phyloP scores from a whole-genome alignment of 441 rosid species.

The Gossypium davidsonii region DNA sequence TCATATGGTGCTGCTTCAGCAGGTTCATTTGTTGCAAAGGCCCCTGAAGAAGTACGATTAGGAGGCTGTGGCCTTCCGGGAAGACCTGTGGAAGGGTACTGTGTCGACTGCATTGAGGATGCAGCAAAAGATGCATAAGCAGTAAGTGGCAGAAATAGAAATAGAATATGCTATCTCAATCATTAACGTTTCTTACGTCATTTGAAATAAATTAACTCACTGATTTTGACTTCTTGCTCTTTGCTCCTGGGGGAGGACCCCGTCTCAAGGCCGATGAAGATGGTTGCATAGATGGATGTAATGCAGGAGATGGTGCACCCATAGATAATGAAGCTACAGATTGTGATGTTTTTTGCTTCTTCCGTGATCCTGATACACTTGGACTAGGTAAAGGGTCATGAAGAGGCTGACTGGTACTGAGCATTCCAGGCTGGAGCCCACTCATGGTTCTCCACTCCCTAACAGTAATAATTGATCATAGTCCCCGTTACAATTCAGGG shows the following conservation, averaged over 20 bases:
- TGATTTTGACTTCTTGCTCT: constrained; percentile 79
- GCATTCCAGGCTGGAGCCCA: constrained; percentile 67
- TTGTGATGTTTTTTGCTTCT: constrained; percentile 87
- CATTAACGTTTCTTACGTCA: constrained; percentile 7
- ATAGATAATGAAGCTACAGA: constrained; percentile 79
- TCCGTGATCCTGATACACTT: constrained; percentile 84
- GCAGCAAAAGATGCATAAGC: constrained; percentile 22
- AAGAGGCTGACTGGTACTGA: constrained; percentile 55
- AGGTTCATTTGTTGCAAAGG: constrained; percentile 49
- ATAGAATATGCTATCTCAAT: not conserved
- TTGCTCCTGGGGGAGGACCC: constrained; percentile 73
- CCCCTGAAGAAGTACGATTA: constrained; percentile 38
- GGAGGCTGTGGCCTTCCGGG: constrained; percentile 61
- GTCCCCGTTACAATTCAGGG: constrained; percentile 23
- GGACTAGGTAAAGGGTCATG: constrained; percentile 80
- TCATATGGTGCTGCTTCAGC: constrained; percentile 58
- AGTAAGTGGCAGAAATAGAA: not conserved
- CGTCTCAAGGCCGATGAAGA: constrained; percentile 70
- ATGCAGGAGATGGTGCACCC: constrained; percentile 79
- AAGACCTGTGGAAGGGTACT: constrained; percentile 54
- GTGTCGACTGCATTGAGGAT: constrained; percentile 45
- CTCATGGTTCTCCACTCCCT: constrained; percentile 95
- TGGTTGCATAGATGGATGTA: constrained; percentile 76
- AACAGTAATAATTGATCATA: constrained; percentile 24
- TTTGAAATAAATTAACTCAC: constrained; percentile 42